phyloP scores from a whole-genome alignment of 2,329 filamentous ascomycete genomes.

The Phyllosticta citribraziliensis region DNA sequence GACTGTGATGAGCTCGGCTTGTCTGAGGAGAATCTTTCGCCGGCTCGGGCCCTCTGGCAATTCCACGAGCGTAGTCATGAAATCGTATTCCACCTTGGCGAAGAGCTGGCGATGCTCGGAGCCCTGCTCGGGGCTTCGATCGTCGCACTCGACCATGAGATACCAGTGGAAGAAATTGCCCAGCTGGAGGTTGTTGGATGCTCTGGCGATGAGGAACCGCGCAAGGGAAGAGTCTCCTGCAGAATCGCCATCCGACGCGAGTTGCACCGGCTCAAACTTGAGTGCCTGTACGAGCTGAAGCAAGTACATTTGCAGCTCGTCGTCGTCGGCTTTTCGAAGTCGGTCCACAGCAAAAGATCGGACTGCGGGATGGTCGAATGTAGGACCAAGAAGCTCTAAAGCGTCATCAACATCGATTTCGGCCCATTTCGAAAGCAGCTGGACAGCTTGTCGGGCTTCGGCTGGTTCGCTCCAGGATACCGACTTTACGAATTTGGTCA shows the following conservation, averaged over 20 bases:
- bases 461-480: slow-evolving; percentile 84
- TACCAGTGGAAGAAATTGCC: slow-evolving; percentile 98
- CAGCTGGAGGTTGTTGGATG: slow-evolving; percentile 77
- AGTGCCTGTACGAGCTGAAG: slow-evolving; percentile 91
- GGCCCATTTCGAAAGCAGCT: slow-evolving; percentile 85
- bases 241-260: slow-evolving; percentile 46
- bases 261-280: slow-evolving; percentile 65
- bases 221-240: slow-evolving; percentile 74
- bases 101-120: slow-evolving; percentile 75
- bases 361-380: slow-evolving; percentile 79
- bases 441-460: slow-evolving; percentile 81
- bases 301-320: slow-evolving; percentile 83
- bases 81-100: slow-evolving; percentile 88
- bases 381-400: slow-evolving; percentile 83
- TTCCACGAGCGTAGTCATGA: slow-evolving; percentile 78
- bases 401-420: slow-evolving; percentile 97
- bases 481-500: slow-evolving; percentile 97
- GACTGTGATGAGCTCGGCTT: slow-evolving; percentile 81
- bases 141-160: slow-evolving; percentile 93
- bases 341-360: slow-evolving; percentile 89
- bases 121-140: slow-evolving; percentile 64
- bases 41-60: slow-evolving; percentile 60
- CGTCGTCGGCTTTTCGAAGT: slow-evolving; percentile 81
- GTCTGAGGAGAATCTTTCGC: slow-evolving; percentile 67
- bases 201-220: slow-evolving; percentile 78